A percentile compares a stretch with the other conserved stretches of the same genome.
These are phyloP conservation scores for Microdochium nivale DNA, from an alignment of 2,329 filamentous ascomycete species.

Conservation along the genomic window DNA sequence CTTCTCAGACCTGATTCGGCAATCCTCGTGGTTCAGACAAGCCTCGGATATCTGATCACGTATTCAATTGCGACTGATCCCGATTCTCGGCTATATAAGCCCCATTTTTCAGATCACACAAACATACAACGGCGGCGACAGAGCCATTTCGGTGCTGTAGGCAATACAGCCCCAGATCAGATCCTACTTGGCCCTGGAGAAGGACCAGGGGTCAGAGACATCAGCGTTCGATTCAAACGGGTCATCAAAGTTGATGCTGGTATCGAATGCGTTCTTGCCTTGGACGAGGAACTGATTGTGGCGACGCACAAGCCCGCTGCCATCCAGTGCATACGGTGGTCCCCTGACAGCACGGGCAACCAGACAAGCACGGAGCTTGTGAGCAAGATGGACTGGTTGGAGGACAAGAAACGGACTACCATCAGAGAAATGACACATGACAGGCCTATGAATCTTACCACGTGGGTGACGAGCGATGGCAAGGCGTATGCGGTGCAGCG, in stretches of 20 bases:
- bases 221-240: slow-evolving; percentile 90
- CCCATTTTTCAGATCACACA: slow-evolving; percentile 63
- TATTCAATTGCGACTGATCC: slow-evolving; percentile 85
- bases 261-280: slow-evolving; percentile 75
- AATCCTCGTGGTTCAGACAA: slow-evolving; percentile 85
- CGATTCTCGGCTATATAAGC: slow-evolving; percentile 75
- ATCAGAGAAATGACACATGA: slow-evolving; percentile 87
- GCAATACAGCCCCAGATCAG: slow-evolving; percentile 47
- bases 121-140: slow-evolving; percentile 55
- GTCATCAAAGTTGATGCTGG: slow-evolving; percentile 97
- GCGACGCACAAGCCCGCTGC: slow-evolving; percentile 86
- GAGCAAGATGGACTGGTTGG: slow-evolving; percentile 75
- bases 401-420: slow-evolving; percentile 56
- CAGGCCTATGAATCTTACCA: slow-evolving; percentile 88
- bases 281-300: slow-evolving; percentile 89
- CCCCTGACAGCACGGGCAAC: slow-evolving; percentile 67
- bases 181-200: slow-evolving; percentile 72
- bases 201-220: slow-evolving; percentile 71
- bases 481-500: slow-evolving; percentile 87
- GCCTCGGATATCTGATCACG: slow-evolving; percentile 80
- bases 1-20: slow-evolving; percentile 85
- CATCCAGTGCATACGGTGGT: slow-evolving; percentile 96
- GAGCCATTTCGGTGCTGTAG: slow-evolving; percentile 49
- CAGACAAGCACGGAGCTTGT: slow-evolving; percentile 89
- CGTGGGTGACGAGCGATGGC: slow-evolving; percentile 86